A percentile compares a stretch with the other conserved stretches of the same genome.
phyloP scores from a whole-genome alignment of 2,329 filamentous ascomycete genomes.

The Aspergillus hiratsukae region DNA sequence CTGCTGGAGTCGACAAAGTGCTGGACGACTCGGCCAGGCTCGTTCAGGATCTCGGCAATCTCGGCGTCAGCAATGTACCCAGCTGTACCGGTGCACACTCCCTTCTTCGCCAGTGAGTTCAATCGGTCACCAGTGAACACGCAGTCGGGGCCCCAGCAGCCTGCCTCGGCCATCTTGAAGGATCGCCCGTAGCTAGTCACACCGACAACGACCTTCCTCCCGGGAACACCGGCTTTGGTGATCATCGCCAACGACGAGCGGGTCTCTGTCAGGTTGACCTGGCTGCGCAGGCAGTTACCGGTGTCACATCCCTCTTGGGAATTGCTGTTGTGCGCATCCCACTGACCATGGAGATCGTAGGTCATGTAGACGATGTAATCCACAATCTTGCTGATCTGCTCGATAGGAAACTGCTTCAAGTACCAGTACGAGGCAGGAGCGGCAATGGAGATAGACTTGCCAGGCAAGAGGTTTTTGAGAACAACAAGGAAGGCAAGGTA shows the following conservation, averaged over 20 bases:
- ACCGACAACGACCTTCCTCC: constrained; percentile 31
- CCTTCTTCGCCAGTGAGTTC: constrained; percentile 27
- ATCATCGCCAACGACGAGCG: constrained; percentile 29
- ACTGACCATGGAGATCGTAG: constrained; percentile 32
- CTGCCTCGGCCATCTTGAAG: constrained; percentile 29
- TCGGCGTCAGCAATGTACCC: constrained; percentile 42
- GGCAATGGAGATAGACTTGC: constrained; percentile 22
- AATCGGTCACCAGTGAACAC: constrained; percentile 24
- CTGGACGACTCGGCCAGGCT: background rate
- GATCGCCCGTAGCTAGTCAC: constrained; percentile 34
- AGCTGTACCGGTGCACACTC: constrained; percentile 34
- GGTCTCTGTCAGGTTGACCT: constrained; percentile 40
- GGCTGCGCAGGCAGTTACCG: constrained; percentile 35
- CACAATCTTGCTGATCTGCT: constrained; percentile 20
- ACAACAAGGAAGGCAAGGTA: constrained; percentile 32
- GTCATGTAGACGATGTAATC: constrained; percentile 39
- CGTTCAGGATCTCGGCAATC: constrained; percentile 26
- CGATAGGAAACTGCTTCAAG: constrained; percentile 25
- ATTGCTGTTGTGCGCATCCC: constrained; percentile 8
- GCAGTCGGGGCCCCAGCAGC: constrained; percentile 31
- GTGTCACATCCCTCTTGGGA: constrained; percentile 18
- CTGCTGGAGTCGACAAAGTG: constrained; percentile 9
- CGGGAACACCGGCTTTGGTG: constrained; percentile 36
- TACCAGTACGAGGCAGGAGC: constrained; percentile 31
- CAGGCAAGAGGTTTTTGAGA: constrained; percentile 16